Conservation (phyloP, 1,139 yeast species). For the Wickerhamiella infanticola region DNA sequence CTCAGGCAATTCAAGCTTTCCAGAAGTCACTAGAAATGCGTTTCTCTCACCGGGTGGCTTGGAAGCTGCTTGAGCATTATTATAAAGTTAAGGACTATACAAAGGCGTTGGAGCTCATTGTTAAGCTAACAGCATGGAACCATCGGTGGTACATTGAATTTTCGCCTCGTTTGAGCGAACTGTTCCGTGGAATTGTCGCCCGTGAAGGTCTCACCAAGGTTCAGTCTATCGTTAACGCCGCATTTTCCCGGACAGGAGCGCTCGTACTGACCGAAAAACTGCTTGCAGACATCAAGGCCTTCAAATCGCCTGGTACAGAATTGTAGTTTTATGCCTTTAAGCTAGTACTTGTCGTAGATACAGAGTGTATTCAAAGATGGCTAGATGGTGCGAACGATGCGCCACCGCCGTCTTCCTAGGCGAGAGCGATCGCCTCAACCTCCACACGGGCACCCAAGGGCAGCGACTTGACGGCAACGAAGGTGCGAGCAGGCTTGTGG, state of each 20-base stretch:
- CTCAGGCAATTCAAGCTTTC: constrained; percentile 70
- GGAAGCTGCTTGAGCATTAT: constrained; percentile 58
- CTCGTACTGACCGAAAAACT: constrained; percentile 7
- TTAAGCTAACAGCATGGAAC: constrained; percentile 79
- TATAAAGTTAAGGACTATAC: constrained; percentile 14
- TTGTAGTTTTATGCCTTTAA: constrained; percentile 4
- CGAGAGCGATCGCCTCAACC: constrained; percentile 68
- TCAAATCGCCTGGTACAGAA: constrained; percentile 28
- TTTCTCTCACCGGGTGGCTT: constrained; percentile 68
- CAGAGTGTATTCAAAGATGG: neutral
- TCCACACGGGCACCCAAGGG: constrained; percentile 66
- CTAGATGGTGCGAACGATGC: neutral
- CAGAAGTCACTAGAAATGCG: constrained; percentile 58
- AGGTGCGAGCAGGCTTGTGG: constrained; percentile 91
- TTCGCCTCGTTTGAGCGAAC: constrained; percentile 46
- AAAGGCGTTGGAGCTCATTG: constrained; percentile 51
- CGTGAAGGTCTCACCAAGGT: constrained; percentile 70
- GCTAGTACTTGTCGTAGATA: neutral
- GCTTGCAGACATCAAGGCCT: constrained; percentile 7
- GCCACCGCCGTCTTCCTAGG: constrained; percentile 18
- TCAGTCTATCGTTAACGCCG: constrained; percentile 36
- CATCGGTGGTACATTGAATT: constrained; percentile 96
- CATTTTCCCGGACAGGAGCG: constrained; percentile 9
- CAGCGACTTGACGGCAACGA: constrained; percentile 78
- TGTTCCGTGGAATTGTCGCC: constrained; percentile 46